Base-by-base conservation (phyloP, 1,284 basidiomycete species). In the Sporisorium iseilematis-ciliati region DNA sequence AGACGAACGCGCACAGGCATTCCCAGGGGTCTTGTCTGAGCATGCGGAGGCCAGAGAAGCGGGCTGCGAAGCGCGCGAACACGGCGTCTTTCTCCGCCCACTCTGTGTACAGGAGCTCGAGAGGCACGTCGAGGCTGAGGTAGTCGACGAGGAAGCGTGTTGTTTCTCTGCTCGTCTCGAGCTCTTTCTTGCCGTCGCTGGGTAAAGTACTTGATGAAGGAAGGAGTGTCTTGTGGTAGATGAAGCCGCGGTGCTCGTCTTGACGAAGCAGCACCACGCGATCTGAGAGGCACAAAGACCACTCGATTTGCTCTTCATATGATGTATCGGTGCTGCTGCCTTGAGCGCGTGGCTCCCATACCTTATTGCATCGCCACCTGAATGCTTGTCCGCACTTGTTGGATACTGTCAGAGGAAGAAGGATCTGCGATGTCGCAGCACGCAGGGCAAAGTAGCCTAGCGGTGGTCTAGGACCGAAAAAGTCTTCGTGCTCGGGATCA, bases 21-120 rank as follows among this genome's bases (percentile, higher is more conserved):
- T 84, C 97, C 91, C 94, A 99, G 59, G 94, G 93, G 83, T 97
- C 95, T 85, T 99, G 96, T 74, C 93, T 88, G 41, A 98, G 86
- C 74, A 98, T 92, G 46, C 91, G 78, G 1, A 89, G 86, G 0
- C 89, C 89, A 3, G 81, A 81, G 53, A 92, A 90, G 21, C 92
- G 78, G 61, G 89, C 88, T 48, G 88, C 86, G 3, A 93, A 86
- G 26, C 87, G 88, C 10, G 88, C 87, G 84, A 99, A 97, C 51
- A 92, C 90, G 11, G 89, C 87, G 82, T 99, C 97, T 33, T 89
- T 87, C 12, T 82, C 78, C 1, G 85, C 69, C 96, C 97, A 99
- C 67, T 91, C 87, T 3, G 88, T 86, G 82, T 97, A 98, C 7
- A 98, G 88, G 16, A 86, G 85, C n/a, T 88, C 86, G 12, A 95